phyloP scores from a whole-genome alignment of 495 filamentous ascomycete species.

The Penicillium simplicissimum region DNA sequence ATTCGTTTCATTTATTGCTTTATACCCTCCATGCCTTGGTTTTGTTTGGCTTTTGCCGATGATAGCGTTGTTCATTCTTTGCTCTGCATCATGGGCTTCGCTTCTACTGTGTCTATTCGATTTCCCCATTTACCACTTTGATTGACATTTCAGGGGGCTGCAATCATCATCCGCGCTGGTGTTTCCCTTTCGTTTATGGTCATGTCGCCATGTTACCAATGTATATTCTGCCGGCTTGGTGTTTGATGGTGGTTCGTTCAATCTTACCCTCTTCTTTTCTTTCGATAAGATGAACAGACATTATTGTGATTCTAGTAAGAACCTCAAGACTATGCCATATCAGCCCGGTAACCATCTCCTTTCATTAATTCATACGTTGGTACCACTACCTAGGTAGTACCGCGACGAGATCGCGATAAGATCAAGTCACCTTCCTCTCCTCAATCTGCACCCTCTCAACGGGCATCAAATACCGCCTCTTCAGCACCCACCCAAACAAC shows the following conservation, averaged over 20 bases:
- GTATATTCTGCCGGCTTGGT: constrained; percentile 14
- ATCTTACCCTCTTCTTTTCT: not conserved
- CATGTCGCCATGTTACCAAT: constrained; percentile 24
- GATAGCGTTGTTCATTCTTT: constrained; percentile 21
- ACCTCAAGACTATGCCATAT: no score
- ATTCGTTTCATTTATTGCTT: constrained; percentile 25
- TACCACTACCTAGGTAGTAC: not conserved
- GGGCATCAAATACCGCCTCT: constrained; percentile 14
- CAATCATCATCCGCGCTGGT: constrained; percentile 16
- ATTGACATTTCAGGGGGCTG: not conserved
- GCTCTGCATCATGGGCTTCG: constrained; percentile 12
- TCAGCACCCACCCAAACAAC: constrained; percentile 32
- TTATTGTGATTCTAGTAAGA: constrained; percentile 10
- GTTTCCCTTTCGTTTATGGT: constrained; percentile 10
- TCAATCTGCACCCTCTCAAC: constrained; percentile 21
- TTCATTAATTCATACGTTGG: no score
- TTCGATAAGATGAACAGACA: constrained; percentile 9
- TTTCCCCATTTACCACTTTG: not conserved
- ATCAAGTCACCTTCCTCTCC: constrained; percentile 16
- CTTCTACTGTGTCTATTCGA: not conserved
- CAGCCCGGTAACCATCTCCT: no score
- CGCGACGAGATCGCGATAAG: no score
- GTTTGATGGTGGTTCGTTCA: constrained; percentile 8
- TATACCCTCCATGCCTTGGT: constrained; percentile 29
- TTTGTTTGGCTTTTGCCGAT: constrained; percentile 14